Percentiles rank a stretch among this genome's conserved stretches.
phyloP scores from a whole-genome alignment of 176 grass and related monocot species.

The Cocos nucifera region DNA sequence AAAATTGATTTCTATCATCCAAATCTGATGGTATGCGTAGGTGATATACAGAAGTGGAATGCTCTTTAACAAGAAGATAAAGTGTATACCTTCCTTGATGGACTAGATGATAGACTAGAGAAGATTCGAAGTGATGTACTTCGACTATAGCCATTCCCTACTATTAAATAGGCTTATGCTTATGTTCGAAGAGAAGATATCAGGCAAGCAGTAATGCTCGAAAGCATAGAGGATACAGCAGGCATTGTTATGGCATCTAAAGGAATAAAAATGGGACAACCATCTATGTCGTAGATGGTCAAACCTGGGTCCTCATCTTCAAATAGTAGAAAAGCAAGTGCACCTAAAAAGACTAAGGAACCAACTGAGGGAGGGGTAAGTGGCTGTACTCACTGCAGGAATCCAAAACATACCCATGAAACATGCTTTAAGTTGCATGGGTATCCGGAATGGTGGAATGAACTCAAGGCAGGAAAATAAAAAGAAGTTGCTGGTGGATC shows the following conservation, averaged over 20 bases:
- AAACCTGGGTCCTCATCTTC: too few relatives aligned
- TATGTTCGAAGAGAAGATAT: neutral
- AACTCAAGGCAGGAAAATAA: neutral
- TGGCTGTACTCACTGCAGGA: neutral
- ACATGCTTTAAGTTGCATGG: slow-evolving; percentile 1
- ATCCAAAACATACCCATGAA: neutral
- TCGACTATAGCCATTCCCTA: neutral
- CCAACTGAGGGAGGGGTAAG: too few relatives aligned
- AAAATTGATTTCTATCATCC: neutral
- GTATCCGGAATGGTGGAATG: slow-evolving; percentile 4
- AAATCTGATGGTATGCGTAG: neutral
- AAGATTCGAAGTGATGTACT: neutral
- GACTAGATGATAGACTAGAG: neutral
- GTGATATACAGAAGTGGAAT: too few relatives aligned
- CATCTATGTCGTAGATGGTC: too few relatives aligned
- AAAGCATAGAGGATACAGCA: rapidly evolving
- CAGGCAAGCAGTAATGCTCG: neutral
- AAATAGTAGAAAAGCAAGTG: too few relatives aligned
- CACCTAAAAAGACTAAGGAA: too few relatives aligned
- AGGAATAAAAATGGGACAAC: neutral
- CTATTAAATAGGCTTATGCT: neutral
- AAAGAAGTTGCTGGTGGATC: too few relatives aligned
- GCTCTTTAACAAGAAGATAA: too few relatives aligned
- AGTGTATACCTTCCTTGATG: neutral
- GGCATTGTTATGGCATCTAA: neutral